These are phyloP conservation scores for Anisodus acutangulus DNA, from an alignment of 257 asterid species.

Conservation along the genomic window DNA sequence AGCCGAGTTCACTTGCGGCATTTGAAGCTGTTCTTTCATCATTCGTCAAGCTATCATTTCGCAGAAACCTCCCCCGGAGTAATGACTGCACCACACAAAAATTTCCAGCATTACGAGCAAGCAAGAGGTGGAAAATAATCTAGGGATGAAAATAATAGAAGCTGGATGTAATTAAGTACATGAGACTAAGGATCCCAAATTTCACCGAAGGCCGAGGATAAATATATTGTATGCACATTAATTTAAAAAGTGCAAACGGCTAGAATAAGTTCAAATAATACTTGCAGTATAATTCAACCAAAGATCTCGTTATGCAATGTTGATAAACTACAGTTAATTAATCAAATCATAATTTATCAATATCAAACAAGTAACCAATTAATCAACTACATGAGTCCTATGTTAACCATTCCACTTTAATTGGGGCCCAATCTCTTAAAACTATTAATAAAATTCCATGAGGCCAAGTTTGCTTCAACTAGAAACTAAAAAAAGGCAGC, in stretches of 20 bases:
- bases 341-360: not conserved
- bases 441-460: not conserved
- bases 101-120: not conserved
- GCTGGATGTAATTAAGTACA: not conserved
- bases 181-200: not conserved
- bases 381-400: not conserved
- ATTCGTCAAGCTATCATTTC: conserved; percentile 50
- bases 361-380: not conserved
- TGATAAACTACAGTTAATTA: not conserved
- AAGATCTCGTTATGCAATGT: not conserved
- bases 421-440: not conserved
- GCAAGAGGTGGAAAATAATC: conserved; percentile 11
- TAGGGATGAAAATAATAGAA: not conserved
- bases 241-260: not conserved
- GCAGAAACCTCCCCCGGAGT: conserved; percentile 78
- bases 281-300: not conserved
- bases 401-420: not conserved
- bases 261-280: conserved; percentile 6
- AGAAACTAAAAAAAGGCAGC: not conserved
- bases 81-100: conserved; percentile 59
- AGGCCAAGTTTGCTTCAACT: not conserved
- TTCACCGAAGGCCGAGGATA: not conserved
- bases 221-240: not conserved
- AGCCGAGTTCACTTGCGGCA: conserved; percentile 74
- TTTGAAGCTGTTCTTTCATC: conserved; percentile 61